Conservation (phyloP, 2,329 filamentous ascomycete species). For the Phoma sp. region DNA sequence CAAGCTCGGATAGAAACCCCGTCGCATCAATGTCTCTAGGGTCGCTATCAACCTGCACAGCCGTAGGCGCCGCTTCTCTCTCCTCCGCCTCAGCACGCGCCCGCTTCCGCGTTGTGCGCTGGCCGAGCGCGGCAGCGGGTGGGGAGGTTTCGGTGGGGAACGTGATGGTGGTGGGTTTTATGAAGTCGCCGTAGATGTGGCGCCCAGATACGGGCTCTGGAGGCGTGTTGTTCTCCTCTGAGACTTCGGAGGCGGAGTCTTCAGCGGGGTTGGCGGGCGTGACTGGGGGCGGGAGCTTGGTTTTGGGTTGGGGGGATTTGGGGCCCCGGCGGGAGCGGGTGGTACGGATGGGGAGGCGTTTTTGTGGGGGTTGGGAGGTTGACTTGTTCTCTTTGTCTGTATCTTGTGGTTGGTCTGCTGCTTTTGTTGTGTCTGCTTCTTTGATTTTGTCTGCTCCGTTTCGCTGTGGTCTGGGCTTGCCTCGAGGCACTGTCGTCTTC, state of each 20-base stretch:
- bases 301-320: not conserved
- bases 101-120: not conserved
- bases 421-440: no score
- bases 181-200: slow-evolving; percentile 14
- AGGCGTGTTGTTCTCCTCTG: slow-evolving; percentile 7
- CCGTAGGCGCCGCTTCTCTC: not conserved
- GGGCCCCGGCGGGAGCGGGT: not conserved
- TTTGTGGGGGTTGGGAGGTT: not conserved
- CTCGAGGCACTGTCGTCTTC: not conserved
- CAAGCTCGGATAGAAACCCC: slow-evolving; percentile 11
- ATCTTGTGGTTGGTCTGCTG: not conserved
- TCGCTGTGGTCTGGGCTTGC: not conserved
- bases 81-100: not conserved
- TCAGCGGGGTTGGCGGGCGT: slow-evolving; percentile 8
- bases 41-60: slow-evolving; percentile 11
- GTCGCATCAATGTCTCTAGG: slow-evolving; percentile 15
- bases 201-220: slow-evolving; percentile 9
- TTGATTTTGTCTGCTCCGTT: not conserved
- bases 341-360: slow-evolving; percentile 9
- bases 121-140: not conserved
- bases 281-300: not conserved
- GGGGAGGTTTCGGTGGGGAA: not conserved
- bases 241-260: not conserved
- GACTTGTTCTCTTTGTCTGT: not conserved
- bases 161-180: slow-evolving; percentile 1